These are phyloP conservation scores for Paramecium sexaurelia DNA, from an alignment of 73 alveolate genomes.

Conservation along the genomic window DNA sequence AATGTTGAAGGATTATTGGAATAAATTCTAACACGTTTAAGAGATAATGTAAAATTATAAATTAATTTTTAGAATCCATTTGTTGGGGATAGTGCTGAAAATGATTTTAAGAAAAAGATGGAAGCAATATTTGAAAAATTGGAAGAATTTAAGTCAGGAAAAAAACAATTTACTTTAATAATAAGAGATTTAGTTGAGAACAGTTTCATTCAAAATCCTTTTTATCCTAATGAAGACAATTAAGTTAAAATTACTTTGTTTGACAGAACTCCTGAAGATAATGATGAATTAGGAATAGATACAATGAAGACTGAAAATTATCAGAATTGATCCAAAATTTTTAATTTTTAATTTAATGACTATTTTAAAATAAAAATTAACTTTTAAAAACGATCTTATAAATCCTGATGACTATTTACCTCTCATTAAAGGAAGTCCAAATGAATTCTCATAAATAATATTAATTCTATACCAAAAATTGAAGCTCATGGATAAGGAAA, in stretches of 20 bases:
- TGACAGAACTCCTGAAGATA: conserved; percentile 96
- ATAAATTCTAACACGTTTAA: conserved; percentile 28
- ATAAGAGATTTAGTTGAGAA: conserved; percentile 96
- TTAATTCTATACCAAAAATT: neutral
- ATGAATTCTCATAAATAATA: neutral
- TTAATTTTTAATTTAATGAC: neutral
- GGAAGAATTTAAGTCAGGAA: conserved; percentile 78
- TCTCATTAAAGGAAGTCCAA: neutral
- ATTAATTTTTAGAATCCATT: conserved; percentile 61
- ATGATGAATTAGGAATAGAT: conserved; percentile 96
- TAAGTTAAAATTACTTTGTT: conserved; percentile 83
- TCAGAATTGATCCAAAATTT: neutral
- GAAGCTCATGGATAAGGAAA: neutral
- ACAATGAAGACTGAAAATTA: conserved; percentile 95
- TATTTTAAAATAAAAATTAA: neutral
- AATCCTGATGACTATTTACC: neutral
- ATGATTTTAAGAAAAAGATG: conserved; percentile 64
- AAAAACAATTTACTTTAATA: conserved; percentile 82
- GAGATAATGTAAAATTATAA: neutral
- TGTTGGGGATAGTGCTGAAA: conserved; percentile 88
- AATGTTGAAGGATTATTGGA: conserved; percentile 96
- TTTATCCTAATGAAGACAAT: conserved; percentile 87
- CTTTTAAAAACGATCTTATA: neutral
- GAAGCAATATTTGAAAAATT: conserved; percentile 77
- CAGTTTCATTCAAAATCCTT: conserved; percentile 94